Conservation (phyloP, 768 basidiomycete genomes). For the Tricholoma matsutake region DNA sequence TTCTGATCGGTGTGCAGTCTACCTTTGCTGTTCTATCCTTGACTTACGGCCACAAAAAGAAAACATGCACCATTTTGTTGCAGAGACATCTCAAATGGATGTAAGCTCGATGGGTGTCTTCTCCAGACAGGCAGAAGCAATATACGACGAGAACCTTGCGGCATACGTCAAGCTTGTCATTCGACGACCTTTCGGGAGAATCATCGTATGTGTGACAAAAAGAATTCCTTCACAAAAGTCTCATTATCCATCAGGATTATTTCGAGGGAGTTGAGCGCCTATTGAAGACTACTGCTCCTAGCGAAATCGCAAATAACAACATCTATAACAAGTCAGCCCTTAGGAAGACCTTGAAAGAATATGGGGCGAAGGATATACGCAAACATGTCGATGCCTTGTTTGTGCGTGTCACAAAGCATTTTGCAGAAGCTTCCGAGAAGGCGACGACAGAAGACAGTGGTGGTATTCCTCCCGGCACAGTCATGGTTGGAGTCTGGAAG, state of each 20-base stretch:
- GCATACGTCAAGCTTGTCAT: slow-evolving; percentile 88
- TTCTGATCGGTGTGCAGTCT: slow-evolving; percentile 77
- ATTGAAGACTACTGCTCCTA: slow-evolving; percentile 72
- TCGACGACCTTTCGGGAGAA: slow-evolving; percentile 79
- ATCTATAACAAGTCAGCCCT: slow-evolving; percentile 73
- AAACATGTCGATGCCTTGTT: slow-evolving; percentile 84
- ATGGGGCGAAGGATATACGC: slow-evolving; percentile 82
- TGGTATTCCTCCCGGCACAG: slow-evolving; percentile 55
- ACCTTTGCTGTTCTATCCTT: neutral
- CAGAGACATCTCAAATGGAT: slow-evolving; percentile 73
- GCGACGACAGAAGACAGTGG: slow-evolving; percentile 53
- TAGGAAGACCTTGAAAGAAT: slow-evolving; percentile 86
- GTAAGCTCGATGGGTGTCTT: slow-evolving; percentile 60
- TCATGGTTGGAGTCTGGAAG: slow-evolving; percentile 85
- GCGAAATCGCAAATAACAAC: slow-evolving; percentile 71
- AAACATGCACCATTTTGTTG: slow-evolving; percentile 94
- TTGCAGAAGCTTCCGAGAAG: slow-evolving; percentile 77
- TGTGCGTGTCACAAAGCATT: slow-evolving; percentile 95
- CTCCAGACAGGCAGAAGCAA: slow-evolving; percentile 67
- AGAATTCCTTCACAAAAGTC: neutral
- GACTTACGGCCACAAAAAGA: slow-evolving; percentile 45
- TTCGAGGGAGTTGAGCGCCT: slow-evolving; percentile 92
- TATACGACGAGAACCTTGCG: slow-evolving; percentile 86
- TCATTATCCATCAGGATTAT: slow-evolving; percentile 63
- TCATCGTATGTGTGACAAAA: slow-evolving; percentile 58